phyloP scores from a whole-genome alignment of 163 green algal species.

The Chlorella variabilis region DNA sequence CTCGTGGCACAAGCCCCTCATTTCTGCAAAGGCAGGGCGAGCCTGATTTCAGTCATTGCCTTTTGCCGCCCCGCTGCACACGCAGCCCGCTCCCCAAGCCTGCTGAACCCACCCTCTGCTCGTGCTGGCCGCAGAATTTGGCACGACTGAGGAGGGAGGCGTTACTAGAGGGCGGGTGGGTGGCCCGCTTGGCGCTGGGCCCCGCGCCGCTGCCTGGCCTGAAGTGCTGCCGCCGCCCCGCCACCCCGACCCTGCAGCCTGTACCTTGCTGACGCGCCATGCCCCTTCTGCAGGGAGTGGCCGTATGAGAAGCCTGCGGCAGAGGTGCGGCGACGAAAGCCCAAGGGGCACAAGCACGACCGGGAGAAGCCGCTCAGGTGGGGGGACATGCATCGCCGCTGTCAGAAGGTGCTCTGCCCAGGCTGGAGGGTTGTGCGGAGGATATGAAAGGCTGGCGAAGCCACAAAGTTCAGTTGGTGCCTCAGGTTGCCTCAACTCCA shows the following conservation, averaged over 20 bases:
- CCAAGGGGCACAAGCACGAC: conserved; percentile 72
- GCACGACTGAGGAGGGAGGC: conserved; percentile 50
- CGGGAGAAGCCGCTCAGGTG: conserved; percentile 48
- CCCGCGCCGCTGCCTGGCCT: too few species aligned
- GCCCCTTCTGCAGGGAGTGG: conserved; percentile 49
- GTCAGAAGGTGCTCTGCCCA: too few species aligned
- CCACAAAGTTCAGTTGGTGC: neutral
- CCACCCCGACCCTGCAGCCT: neutral
- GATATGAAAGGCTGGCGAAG: too few species aligned
- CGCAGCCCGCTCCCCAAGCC: too few species aligned
- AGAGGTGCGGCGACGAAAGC: conserved; percentile 16
- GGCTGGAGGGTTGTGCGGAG: too few species aligned
- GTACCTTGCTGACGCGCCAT: neutral
- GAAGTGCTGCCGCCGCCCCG: too few species aligned
- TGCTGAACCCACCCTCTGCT: conserved; percentile 11
- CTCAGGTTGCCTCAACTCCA: neutral
- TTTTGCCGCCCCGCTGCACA: too few species aligned
- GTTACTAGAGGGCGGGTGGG: conserved; percentile 52
- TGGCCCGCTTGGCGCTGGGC: neutral
- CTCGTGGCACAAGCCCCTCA: neutral
- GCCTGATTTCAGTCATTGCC: too few species aligned
- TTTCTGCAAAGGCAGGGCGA: neutral
- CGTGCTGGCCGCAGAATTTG: conserved; percentile 43
- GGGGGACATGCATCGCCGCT: neutral
- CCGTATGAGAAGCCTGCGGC: conserved; percentile 45